Conservation (phyloP, 345 rosid species). For the Abelmoschus esculentus region DNA sequence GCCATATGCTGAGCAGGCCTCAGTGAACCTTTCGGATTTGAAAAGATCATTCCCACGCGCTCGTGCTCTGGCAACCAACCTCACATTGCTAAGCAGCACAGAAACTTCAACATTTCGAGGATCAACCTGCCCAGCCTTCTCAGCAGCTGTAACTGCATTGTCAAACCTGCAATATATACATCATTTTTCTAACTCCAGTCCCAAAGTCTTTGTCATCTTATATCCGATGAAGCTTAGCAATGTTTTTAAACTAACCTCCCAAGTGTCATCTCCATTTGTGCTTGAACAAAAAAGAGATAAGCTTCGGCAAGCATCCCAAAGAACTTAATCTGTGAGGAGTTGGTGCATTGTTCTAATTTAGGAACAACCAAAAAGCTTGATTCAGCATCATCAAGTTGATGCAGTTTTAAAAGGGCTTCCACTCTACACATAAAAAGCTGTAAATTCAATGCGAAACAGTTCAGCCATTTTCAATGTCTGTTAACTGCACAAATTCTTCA, state of each 20-base stretch:
- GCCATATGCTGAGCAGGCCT: conserved; percentile 78
- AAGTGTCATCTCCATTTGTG: conserved; percentile 80
- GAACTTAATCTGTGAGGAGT: conserved; percentile 38
- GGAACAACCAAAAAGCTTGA: conserved; percentile 35
- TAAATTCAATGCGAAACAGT: conserved; percentile 37
- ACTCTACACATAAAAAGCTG: conserved; percentile 96
- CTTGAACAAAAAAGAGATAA: conserved; percentile 54
- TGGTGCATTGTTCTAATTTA: conserved; percentile 33
- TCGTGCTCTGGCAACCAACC: conserved; percentile 60
- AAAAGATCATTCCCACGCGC: conserved; percentile 84
- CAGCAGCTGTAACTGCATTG: conserved; percentile 65
- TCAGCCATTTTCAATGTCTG: conserved; percentile 16
- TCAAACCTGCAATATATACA: conserved; percentile 82
- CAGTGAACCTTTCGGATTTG: conserved; percentile 91
- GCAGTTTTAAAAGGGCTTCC: conserved; percentile 84
- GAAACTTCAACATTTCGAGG: conserved; percentile 59
- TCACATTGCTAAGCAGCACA: conserved; percentile 51
- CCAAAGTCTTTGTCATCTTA: not conserved
- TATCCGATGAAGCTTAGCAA: conserved; percentile 6
- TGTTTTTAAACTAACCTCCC: conserved; percentile 64
- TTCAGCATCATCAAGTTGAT: conserved; percentile 72
- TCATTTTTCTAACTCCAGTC: conserved; percentile 21
- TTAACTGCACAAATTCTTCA: not conserved
- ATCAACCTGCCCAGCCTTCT: conserved; percentile 72
- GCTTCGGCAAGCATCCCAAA: conserved; percentile 85